phyloP scores from a whole-genome alignment of 2,329 filamentous ascomycete genomes.

The Fusarium nodosum region DNA sequence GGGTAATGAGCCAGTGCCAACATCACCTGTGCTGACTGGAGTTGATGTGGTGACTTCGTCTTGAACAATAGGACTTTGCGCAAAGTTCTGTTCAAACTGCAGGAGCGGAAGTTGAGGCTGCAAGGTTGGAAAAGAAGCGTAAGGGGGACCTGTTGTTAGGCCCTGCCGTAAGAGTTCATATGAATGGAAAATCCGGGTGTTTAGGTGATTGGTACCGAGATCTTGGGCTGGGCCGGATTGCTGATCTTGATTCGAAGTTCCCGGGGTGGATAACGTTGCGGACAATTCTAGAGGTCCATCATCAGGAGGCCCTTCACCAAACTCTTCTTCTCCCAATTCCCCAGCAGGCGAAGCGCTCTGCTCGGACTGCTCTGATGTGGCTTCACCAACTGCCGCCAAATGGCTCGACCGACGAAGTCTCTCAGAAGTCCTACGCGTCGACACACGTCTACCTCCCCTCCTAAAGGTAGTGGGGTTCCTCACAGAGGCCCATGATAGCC shows the following conservation, averaged over 20 bases:
- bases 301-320: neutral
- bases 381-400: conserved; percentile 1
- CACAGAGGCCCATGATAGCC: conserved; percentile 47
- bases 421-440: conserved; percentile 16
- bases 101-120: conserved; percentile 12
- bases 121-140: neutral
- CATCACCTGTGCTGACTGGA: conserved; percentile 1
- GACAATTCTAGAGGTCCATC: neutral
- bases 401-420: conserved; percentile 12
- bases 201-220: conserved; percentile 21
- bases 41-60: conserved; percentile 9
- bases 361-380: neutral
- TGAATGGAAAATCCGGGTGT: conserved; percentile 37
- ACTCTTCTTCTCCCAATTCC: neutral
- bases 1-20: neutral
- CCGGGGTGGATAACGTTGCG: neutral
- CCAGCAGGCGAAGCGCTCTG: neutral
- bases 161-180: conserved; percentile 43
- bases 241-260: neutral
- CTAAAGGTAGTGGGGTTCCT: conserved; percentile 43
- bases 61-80: neutral
- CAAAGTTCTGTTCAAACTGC: neutral
- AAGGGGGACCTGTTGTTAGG: conserved; percentile 12
- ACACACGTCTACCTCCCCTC: conserved; percentile 17
- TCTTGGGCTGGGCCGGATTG: conserved; percentile 6